A percentile compares a stretch with the other conserved stretches of the same genome.
Evolutionary conservation across 2,329 filamentous ascomycete species (phyloP).

Genomic region (Fonsecaea monophora): DNA sequence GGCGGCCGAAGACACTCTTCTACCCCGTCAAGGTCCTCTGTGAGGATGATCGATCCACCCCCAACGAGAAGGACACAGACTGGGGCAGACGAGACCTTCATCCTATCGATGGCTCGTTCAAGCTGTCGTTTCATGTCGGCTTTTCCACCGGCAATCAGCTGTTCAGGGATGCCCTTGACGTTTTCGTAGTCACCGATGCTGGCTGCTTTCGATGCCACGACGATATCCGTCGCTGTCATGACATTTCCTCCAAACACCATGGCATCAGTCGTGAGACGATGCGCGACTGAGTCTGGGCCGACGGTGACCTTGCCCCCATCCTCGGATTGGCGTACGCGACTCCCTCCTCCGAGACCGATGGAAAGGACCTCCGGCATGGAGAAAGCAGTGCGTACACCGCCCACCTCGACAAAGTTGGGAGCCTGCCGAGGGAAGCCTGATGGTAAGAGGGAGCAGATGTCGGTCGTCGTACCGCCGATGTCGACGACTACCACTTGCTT

Average conservation of each 20-base stretch:
- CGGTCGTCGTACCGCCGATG: conserved; percentile 67
- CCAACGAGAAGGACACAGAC: conserved; percentile 64
- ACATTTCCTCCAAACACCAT: conserved; percentile 61
- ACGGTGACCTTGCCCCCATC: conserved; percentile 49
- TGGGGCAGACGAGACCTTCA: conserved; percentile 61
- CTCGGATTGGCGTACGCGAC: conserved; percentile 47
- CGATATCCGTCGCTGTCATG: conserved; percentile 62
- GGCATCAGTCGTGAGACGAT: conserved; percentile 57
- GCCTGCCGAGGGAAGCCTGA: conserved; percentile 68
- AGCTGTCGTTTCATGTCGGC: conserved; percentile 56
- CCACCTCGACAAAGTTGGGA: conserved; percentile 64
- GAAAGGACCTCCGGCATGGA: conserved; percentile 63
- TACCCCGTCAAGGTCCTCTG: conserved; percentile 56
- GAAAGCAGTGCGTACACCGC: conserved; percentile 66
- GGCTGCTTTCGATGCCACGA: conserved; percentile 48
- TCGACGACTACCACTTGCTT: conserved; percentile 59
- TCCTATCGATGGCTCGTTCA: conserved; percentile 61
- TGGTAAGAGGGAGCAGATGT: conserved; percentile 64
- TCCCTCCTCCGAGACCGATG: conserved; percentile 65
- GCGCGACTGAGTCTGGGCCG: conserved; percentile 65
- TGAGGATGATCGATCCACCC: conserved; percentile 62
- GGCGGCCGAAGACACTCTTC: conserved; percentile 59
- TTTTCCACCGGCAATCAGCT: conserved; percentile 46
- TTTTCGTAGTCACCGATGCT: conserved; percentile 39
- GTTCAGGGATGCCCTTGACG: conserved; percentile 40